Conservation (phyloP, 805 yeast species). For the Pichia manshurica region DNA sequence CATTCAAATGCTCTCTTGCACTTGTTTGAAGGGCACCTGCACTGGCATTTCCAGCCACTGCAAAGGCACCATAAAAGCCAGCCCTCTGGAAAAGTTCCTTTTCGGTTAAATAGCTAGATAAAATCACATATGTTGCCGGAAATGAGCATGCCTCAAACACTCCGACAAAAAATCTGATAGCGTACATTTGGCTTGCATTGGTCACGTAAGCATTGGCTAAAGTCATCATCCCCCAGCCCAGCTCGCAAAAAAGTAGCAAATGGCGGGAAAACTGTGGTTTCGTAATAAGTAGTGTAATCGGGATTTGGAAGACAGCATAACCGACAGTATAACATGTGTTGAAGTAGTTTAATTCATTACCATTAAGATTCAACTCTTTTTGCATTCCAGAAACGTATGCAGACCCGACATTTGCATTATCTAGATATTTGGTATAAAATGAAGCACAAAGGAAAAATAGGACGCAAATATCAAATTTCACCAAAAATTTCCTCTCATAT, state of each 20-base stretch:
- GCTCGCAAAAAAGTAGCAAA: constrained; percentile 54
- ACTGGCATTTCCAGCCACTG: constrained; percentile 42
- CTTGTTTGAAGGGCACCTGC: constrained; percentile 60
- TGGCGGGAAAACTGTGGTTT: constrained; percentile 47
- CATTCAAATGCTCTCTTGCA: constrained; percentile 41
- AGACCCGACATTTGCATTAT: constrained; percentile 47
- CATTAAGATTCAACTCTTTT: constrained; percentile 32
- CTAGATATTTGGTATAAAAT: constrained; percentile 52
- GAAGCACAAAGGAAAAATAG: constrained; percentile 28
- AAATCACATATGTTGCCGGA: constrained; percentile 51
- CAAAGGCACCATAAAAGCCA: constrained; percentile 19
- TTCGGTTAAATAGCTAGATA: constrained; percentile 15
- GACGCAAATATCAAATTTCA: constrained; percentile 15
- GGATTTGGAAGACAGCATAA: constrained; percentile 55
- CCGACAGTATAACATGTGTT: constrained; percentile 36
- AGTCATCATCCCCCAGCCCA: constrained; percentile 26
- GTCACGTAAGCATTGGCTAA: constrained; percentile 37
- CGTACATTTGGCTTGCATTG: constrained; percentile 46
- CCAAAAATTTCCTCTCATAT: constrained; percentile 15
- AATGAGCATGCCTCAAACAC: constrained; percentile 56
- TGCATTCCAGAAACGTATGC: constrained; percentile 69
- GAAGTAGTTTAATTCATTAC: constrained; percentile 22
- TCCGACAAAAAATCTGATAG: constrained; percentile 55
- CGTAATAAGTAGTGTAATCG: constrained; percentile 42
- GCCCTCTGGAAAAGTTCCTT: constrained; percentile 16